These are phyloP conservation scores for Saccharomycopsis crataegensis DNA, from an alignment of 1,139 yeast species.

Conservation along the genomic window DNA sequence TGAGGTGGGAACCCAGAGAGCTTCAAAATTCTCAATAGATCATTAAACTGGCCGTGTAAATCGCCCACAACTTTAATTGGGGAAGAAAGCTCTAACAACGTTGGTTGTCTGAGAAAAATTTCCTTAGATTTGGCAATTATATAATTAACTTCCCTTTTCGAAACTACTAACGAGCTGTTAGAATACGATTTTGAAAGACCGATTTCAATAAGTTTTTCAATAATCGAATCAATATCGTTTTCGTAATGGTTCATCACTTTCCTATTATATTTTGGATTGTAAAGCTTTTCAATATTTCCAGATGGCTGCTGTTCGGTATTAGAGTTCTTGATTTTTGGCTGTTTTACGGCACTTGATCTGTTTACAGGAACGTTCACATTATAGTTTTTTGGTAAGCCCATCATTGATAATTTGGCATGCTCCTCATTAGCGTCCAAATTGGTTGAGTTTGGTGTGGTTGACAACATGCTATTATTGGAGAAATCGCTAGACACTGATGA, in stretches of 20 bases:
- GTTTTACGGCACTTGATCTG: too few species aligned
- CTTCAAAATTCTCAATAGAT: constrained; percentile 65
- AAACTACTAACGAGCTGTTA: constrained; percentile 35
- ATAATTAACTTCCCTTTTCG: constrained; percentile 44
- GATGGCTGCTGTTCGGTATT: too few species aligned
- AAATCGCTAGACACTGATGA: constrained; percentile 13
- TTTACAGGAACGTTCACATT: too few species aligned
- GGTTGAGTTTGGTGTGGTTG: constrained; percentile 9
- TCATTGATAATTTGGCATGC: neutral
- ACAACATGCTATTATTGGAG: constrained; percentile 5
- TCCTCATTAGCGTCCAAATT: constrained; percentile 1
- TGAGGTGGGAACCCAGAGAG: constrained; percentile 77
- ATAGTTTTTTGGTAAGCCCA: neutral
- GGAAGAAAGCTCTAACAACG: constrained; percentile 65
- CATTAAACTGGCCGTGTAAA: constrained; percentile 79
- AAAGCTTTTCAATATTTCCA: constrained; percentile 10
- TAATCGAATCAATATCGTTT: constrained; percentile 47
- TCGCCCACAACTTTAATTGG: constrained; percentile 87
- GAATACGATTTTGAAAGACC: constrained; percentile 35
- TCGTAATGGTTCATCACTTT: constrained; percentile 23
- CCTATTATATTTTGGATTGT: constrained; percentile 18
- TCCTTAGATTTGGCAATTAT: constrained; percentile 64
- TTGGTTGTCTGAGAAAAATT: constrained; percentile 70
- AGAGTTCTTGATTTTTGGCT: too few species aligned
- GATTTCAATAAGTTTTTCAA: constrained; percentile 43